Evolutionary conservation across 2,329 filamentous ascomycete species (phyloP).

Genomic region (Aspergillus sp.): DNA sequence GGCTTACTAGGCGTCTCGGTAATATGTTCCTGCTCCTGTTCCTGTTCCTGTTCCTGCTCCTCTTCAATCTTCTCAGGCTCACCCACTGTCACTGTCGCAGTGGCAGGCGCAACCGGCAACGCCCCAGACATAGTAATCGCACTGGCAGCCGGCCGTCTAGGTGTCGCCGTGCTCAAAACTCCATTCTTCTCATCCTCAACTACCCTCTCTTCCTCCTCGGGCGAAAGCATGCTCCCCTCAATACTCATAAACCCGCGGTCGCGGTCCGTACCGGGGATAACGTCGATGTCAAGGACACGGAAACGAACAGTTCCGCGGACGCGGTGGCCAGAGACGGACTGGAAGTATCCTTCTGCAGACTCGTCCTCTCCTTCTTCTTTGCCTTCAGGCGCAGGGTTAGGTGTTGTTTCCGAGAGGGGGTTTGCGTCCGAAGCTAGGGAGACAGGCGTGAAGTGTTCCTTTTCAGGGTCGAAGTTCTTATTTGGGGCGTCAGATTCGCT

Average conservation of each 20-base stretch:
- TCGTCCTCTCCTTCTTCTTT: conserved; percentile 46
- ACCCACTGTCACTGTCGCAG: background rate
- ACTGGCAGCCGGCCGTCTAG: conserved; percentile 9
- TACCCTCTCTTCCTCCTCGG: conserved; percentile 58
- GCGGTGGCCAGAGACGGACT: conserved; percentile 61
- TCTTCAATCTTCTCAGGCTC: background rate
- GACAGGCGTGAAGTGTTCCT: conserved; percentile 36
- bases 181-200: conserved; percentile 47
- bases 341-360: conserved; percentile 65
- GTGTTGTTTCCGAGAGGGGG: conserved; percentile 17
- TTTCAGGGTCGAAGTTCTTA: conserved; percentile 27
- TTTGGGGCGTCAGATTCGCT: conserved; percentile 19
- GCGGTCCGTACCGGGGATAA: conserved; percentile 60
- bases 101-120: conserved; percentile 12
- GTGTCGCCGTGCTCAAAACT: conserved; percentile 23
- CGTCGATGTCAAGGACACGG: conserved; percentile 75
- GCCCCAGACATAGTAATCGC: conserved; percentile 15
- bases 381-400: conserved; percentile 19
- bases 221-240: conserved; percentile 75
- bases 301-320: conserved; percentile 68
- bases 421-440: conserved; percentile 26
- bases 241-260: conserved; percentile 73
- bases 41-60: conserved; percentile 1
- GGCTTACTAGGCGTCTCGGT: conserved; percentile 10
- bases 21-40: conserved; percentile 13